Conservation (phyloP, 2,329 filamentous ascomycete genomes). For the Colletotrichum cuscutae region DNA sequence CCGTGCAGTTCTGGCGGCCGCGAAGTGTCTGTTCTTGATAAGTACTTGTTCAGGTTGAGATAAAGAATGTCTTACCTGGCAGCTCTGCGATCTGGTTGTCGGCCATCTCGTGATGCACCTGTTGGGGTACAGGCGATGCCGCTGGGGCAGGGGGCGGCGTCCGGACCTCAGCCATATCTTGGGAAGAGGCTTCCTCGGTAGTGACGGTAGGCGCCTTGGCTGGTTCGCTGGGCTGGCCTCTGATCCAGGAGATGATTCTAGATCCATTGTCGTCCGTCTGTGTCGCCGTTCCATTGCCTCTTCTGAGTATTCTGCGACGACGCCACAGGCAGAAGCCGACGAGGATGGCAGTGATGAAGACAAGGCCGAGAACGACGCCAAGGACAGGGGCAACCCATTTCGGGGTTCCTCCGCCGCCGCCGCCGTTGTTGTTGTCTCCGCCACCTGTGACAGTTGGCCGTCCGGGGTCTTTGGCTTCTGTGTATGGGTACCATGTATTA, state of each 20-base stretch:
- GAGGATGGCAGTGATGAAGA: conserved; percentile 62
- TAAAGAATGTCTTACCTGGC: conserved; percentile 48
- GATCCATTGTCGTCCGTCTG: conserved; percentile 58
- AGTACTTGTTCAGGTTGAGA: too few relatives aligned
- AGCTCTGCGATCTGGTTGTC: conserved; percentile 59
- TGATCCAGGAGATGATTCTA: conserved; percentile 64
- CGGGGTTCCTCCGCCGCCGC: conserved; percentile 53
- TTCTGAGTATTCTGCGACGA: conserved; percentile 55
- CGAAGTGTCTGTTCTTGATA: conserved; percentile 51
- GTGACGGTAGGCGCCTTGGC: conserved; percentile 57
- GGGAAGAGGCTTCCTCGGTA: conserved; percentile 53
- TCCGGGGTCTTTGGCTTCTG: conserved; percentile 43
- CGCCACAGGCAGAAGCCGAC: conserved; percentile 65
- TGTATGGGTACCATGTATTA: conserved; percentile 70
- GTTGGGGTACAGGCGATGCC: conserved; percentile 28
- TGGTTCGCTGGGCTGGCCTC: conserved; percentile 51
- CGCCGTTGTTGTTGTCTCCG: conserved; percentile 14
- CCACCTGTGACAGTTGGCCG: conserved; percentile 34
- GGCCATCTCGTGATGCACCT: conserved; percentile 50
- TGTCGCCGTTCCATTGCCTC: conserved; percentile 48
- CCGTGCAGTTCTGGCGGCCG: conserved; percentile 56
- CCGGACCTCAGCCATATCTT: conserved; percentile 52
- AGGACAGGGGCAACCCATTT: conserved; percentile 70
- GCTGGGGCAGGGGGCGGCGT: conserved; percentile 25
- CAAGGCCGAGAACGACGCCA: conserved; percentile 68